Percentiles rank a stretch among this genome's conserved stretches.
Evolutionary conservation across 1,284 basidiomycete species (phyloP).

Genomic region (Naganishia albida): DNA sequence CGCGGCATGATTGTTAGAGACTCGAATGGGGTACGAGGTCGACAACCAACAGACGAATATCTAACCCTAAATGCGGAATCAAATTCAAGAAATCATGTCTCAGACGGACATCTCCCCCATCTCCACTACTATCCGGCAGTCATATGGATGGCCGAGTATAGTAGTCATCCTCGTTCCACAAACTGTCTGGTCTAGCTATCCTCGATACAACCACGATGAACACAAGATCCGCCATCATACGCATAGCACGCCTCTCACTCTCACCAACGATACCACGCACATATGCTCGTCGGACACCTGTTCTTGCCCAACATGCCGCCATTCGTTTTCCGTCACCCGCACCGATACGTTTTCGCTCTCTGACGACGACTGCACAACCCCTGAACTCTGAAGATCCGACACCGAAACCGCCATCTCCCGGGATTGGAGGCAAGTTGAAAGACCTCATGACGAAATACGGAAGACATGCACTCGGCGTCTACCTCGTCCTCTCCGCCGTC

Average conservation of each 20-base stretch:
- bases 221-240: background rate
- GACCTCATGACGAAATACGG: constrained; percentile 87
- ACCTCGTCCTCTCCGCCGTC: constrained; percentile 67
- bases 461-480: constrained; percentile 87
- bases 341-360: no score
- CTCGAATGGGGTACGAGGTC: no score
- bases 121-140: no score
- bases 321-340: background rate
- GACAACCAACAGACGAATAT: background rate
- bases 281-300: background rate
- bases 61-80: constrained; percentile 6
- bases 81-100: constrained; percentile 15
- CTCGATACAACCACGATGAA: background rate
- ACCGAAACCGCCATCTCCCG: constrained; percentile 6
- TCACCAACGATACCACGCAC: background rate
- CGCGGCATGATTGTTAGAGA: constrained; percentile 14
- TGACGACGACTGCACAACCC: no score
- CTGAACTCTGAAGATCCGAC: background rate
- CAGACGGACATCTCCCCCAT: background rate
- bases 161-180: background rate
- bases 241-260: background rate
- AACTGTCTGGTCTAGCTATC: background rate
- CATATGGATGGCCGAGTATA: background rate
- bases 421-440: constrained; percentile 59
- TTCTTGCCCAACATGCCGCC: background rate